Evolutionary conservation across 805 yeast species (phyloP), one percentile per base, ranked within the genome.

Genomic region (Danielia reshetovae): DNA sequence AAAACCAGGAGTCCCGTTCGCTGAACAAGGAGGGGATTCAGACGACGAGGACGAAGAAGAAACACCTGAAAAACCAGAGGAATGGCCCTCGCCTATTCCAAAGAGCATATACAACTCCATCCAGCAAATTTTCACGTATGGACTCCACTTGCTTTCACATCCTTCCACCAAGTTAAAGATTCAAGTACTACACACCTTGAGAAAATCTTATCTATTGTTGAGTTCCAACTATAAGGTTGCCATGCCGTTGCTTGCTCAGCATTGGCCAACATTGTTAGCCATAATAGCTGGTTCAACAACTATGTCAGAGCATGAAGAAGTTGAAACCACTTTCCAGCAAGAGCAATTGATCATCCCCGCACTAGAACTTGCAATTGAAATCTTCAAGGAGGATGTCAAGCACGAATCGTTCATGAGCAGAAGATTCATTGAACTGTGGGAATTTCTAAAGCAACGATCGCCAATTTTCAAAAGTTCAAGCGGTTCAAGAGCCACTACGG

Each of bases 41-140:
- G 50, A 45, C 4, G 64, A 57, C 24, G 68, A 64, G 11, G 65
- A 66, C 12, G 53, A 52, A 4, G 48, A 39, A 11, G 46, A 39
- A 5, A 39, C 47, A 21, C 27, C 24, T 21, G 29, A 27, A 11
- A 30, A 33, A 1, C 38, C 34, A 11, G 31, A 39, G 3, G 19
- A 18, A 11, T 88, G 96, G 96, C 45, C 52, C 0, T 81, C 90
- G 0, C 78, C 80, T 0, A 62, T 89, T 0, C 84, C 94, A 0
- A 62, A 71, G 26, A 60, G 68, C 2, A 61, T 82, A 0, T 90
- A 85, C 54, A 54, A 59, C 25, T 60, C 80, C 2, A 59, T 85
- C 1, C 74, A 78, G 28, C 75, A 75, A 35, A 77, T 90, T 3
- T 65, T 78, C 34, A 72, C 67, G 5, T 85, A 87, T 52, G 81